Conservation (phyloP, 306 rosid species). For the Myrica gale region DNA sequence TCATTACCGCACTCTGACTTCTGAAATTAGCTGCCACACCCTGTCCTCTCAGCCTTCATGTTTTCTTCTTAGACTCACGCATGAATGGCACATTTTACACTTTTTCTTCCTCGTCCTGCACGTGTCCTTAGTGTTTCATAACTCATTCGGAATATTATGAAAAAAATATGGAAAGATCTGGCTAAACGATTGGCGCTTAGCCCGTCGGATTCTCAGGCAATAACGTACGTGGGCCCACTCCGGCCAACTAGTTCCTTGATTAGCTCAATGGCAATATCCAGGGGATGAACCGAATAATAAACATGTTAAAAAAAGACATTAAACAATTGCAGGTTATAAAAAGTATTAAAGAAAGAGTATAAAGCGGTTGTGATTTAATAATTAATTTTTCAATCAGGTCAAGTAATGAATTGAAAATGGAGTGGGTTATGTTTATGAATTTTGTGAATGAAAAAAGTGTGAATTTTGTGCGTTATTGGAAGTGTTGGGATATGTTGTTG, state of each 20-base stretch:
- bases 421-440: no score
- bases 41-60: slow-evolving; percentile 16
- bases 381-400: background rate
- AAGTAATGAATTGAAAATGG: no score
- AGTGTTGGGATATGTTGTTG: no score
- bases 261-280: background rate
- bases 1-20: slow-evolving; percentile 1
- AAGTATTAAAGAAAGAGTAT: background rate
- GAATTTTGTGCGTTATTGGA: no score
- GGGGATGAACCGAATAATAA: background rate
- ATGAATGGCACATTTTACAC: slow-evolving; percentile 28
- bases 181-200: background rate
- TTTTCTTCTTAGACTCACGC: slow-evolving; percentile 20
- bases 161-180: background rate
- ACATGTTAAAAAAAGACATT: background rate
- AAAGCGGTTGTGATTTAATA: background rate
- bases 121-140: slow-evolving; percentile 12
- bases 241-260: background rate
- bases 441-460: no score
- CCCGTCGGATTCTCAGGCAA: background rate
- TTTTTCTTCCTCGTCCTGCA: slow-evolving; percentile 7
- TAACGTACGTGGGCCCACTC: background rate
- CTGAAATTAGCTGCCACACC: slow-evolving; percentile 18
- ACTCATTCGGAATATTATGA: no score
- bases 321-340: no score